Conservation (phyloP, 164 flowering plant genomes). For the Houttuynia cordata region DNA sequence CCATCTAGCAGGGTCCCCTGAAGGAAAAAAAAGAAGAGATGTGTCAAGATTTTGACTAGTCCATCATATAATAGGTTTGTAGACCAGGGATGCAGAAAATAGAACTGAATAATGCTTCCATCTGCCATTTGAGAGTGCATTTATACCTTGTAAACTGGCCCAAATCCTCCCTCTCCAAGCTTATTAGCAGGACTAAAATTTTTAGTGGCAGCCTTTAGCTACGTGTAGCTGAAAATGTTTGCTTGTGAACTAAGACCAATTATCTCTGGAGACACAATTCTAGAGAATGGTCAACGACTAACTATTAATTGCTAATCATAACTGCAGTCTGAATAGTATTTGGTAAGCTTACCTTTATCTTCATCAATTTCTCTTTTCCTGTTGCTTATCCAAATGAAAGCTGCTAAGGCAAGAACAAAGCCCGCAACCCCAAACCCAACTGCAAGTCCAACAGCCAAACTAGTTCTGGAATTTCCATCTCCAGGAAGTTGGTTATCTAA, state of each 20-base stretch:
- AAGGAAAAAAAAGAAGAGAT: too few relatives aligned
- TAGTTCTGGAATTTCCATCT: conserved; percentile 20
- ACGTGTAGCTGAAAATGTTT: conserved; percentile 30
- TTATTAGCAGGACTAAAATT: conserved; percentile 59
- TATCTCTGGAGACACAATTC: background rate
- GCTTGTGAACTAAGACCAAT: background rate
- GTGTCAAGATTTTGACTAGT: background rate
- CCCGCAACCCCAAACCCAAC: conserved; percentile 29
- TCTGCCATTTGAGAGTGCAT: background rate
- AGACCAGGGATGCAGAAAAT: too few relatives aligned
- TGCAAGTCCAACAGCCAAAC: conserved; percentile 45
- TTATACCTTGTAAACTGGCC: conserved; percentile 71
- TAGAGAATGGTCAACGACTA: conserved; percentile 1
- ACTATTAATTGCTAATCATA: background rate
- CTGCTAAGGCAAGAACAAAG: conserved; percentile 18
- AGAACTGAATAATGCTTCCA: background rate
- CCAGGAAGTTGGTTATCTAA: conserved; percentile 33
- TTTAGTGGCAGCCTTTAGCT: conserved; percentile 57
- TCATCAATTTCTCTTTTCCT: conserved; percentile 14
- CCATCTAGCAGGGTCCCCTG: conserved; percentile 64
- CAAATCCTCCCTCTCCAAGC: conserved; percentile 92
- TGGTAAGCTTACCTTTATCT: conserved; percentile 37
- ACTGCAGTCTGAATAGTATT: background rate
- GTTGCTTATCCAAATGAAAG: conserved; percentile 24
- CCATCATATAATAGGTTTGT: too few relatives aligned